Percentiles rank a stretch among this genome's conserved stretches.
phyloP scores from a whole-genome alignment of 2,329 filamentous ascomycete genomes.

The Sporothrix globosa region DNA sequence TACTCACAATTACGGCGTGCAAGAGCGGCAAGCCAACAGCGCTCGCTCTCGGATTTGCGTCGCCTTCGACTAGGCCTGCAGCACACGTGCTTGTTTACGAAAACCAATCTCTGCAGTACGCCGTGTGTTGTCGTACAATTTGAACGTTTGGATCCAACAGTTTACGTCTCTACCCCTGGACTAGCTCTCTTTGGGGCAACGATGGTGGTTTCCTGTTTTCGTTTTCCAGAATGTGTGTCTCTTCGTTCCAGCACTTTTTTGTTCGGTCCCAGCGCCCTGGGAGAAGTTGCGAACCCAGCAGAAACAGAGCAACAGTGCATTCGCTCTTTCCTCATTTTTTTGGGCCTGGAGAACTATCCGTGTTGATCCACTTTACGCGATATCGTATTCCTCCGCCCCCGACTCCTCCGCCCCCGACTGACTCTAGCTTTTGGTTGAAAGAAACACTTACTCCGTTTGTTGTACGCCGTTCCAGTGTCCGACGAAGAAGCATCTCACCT shows the following conservation, averaged over 20 bases:
- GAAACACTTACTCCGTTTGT: background rate
- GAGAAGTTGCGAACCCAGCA: background rate
- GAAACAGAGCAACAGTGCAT: background rate
- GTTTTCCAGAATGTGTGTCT: background rate
- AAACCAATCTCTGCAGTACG: background rate
- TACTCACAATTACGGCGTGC: no score
- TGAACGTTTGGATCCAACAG: background rate
- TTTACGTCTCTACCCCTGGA: background rate
- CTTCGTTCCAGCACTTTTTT: background rate
- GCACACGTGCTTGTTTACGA: background rate
- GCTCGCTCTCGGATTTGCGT: no score
- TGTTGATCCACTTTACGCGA: background rate
- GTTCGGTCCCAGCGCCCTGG: background rate
- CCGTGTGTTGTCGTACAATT: background rate
- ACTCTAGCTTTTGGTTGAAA: no score
- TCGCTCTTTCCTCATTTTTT: background rate
- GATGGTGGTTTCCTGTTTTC: slow-evolving; percentile 3
- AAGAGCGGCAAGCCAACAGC: no score
- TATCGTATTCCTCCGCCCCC: slow-evolving; percentile 3
- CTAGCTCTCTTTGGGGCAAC: background rate
- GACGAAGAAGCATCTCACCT: slow-evolving; percentile 11
- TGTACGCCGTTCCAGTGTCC: background rate
- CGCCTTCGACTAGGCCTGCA: no score
- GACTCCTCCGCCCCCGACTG: no score
- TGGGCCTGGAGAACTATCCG: background rate